Conservation (phyloP, 257 asterid genomes). For the Nicotiana attenuata region DNA sequence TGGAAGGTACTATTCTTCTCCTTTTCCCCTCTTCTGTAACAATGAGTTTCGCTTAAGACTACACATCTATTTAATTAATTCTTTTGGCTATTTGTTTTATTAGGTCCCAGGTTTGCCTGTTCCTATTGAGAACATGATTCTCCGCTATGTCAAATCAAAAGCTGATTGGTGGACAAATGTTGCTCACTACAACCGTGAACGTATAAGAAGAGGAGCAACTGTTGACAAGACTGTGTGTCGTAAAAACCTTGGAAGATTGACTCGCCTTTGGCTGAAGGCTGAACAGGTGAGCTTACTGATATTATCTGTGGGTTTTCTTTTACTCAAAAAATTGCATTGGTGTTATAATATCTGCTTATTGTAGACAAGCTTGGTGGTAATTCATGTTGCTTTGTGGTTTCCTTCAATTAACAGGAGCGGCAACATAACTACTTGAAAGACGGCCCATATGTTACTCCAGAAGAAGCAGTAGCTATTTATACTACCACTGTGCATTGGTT, state of each 20-base stretch:
- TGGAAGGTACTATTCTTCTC: conserved; percentile 60
- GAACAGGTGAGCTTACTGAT: conserved; percentile 56
- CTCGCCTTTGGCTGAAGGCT: conserved; percentile 99
- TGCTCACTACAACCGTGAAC: conserved; percentile 97
- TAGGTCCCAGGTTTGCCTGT: conserved; percentile 97
- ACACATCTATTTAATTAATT: neutral
- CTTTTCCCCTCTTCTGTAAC: neutral
- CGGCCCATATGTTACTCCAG: conserved; percentile 99
- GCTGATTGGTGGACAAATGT: conserved; percentile 99
- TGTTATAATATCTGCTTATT: neutral
- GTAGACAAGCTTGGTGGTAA: neutral
- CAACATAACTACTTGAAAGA: conserved; percentile 95
- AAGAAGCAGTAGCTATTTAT: conserved; percentile 99
- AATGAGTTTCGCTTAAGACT: neutral
- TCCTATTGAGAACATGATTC: conserved; percentile 98
- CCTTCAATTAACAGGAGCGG: conserved; percentile 54
- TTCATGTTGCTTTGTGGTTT: neutral
- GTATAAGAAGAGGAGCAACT: conserved; percentile 98
- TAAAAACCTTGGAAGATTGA: conserved; percentile 97
- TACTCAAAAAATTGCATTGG: neutral
- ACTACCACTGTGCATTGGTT: conserved; percentile 99
- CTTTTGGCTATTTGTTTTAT: conserved; percentile 11
- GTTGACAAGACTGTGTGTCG: conserved; percentile 99
- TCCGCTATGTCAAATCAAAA: conserved; percentile 94
- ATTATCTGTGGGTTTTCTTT: neutral